Conservation (phyloP, 2,329 filamentous ascomycete genomes). For the Monosporascus sp. region DNA sequence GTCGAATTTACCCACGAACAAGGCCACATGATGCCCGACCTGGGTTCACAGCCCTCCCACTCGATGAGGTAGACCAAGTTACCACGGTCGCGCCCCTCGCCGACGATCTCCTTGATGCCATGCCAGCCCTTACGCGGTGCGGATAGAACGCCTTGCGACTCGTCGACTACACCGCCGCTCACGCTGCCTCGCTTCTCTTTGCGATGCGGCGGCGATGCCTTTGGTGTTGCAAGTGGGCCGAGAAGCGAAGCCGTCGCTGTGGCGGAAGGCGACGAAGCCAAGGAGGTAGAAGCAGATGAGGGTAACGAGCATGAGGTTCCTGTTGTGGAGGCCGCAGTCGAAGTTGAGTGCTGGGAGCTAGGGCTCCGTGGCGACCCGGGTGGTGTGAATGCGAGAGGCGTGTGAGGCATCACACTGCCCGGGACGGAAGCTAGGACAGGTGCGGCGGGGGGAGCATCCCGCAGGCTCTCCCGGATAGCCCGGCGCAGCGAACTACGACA, state of each 20-base stretch:
- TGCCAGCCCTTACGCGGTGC: slow-evolving; percentile 16
- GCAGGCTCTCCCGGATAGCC: slow-evolving; percentile 8
- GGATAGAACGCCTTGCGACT: background rate
- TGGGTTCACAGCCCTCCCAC: slow-evolving; percentile 22
- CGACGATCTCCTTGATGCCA: slow-evolving; percentile 14
- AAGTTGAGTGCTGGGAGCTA: background rate
- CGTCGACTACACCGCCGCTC: background rate
- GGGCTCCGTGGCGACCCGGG: background rate
- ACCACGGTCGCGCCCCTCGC: slow-evolving; percentile 8
- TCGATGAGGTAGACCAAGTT: slow-evolving; percentile 19
- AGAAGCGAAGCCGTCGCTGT: background rate
- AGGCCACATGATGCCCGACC: slow-evolving; percentile 19
- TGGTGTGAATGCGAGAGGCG: background rate
- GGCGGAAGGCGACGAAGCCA: background rate
- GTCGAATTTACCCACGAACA: slow-evolving; percentile 19
- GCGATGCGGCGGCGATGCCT: background rate
- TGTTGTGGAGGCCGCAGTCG: background rate
- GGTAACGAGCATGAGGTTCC: background rate
- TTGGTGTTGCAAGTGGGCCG: too few relatives aligned
- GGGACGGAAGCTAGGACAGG: background rate
- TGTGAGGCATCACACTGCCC: background rate
- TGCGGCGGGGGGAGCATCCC: background rate
- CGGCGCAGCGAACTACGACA: slow-evolving; percentile 15
- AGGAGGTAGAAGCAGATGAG: background rate
- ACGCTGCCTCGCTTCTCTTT: background rate